Evolutionary conservation across 257 asterid species (phyloP), one percentile per base, ranked within the genome.

Genomic region (Solanum pinnatisectum): DNA sequence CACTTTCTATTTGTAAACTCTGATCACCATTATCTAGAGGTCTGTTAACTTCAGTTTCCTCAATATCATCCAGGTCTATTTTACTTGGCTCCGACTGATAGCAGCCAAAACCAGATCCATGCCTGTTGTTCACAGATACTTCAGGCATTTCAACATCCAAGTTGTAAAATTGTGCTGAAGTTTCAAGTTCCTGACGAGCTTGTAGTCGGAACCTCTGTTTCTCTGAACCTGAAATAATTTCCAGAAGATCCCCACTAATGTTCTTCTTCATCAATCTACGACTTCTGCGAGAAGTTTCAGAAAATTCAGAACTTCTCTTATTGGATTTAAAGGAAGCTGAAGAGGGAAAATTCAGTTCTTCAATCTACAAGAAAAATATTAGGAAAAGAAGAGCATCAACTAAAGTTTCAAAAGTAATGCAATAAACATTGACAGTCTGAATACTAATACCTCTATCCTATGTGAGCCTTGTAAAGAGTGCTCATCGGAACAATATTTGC

Each of bases 251-350:
- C 89, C 71, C 33, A 87, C 56, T 86, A 81, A 6, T 71, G 6
- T 90, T 93, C 90, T 90, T 95, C 89, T 94, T 95, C 87, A 91
- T 95, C 89, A 94, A 91, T 90, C 93, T 91, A 86, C 91, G 93
- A 82, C 93, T 86, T 89, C 88, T 93, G 83, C 84, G 32, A 87
- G 83, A 92, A 84, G 89, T 39, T 84, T 87, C 89, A 59, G 84
- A 71, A 84, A 68, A 73, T 12, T 59, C 60, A 35, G 33, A 73
- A 46, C 83, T 33, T 32, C 89, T 40, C 71, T 87, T 74, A 63
- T 84, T 89, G 67, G 86, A 36, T 86, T 37, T 73, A 73, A 36
- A 39, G 49, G 65, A 86, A 71, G 82, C 71, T 8, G 88, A 44
- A 70, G 82, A 59, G 35, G 79, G 37, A 9, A 59, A 59, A 86